Evolutionary conservation across 1,139 yeast genomes (phyloP).

Genomic region (Saccharomycopsis hybrid): DNA sequence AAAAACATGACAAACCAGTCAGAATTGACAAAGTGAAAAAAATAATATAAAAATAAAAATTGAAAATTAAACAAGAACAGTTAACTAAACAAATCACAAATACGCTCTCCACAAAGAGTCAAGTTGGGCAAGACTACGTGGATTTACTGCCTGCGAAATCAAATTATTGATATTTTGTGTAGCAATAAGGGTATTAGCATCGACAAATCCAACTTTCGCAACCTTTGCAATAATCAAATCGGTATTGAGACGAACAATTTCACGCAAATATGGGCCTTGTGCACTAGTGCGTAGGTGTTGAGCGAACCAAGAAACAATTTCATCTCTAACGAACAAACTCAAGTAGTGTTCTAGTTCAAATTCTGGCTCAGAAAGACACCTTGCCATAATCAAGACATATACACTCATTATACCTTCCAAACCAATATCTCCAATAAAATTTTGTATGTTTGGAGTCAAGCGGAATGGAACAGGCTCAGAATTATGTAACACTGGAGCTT

Average conservation of each 20-base stretch:
- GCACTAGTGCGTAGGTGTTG: constrained; percentile 50
- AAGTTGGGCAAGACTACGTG: constrained; percentile 91
- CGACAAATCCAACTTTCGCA: constrained; percentile 21
- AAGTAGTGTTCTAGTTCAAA: constrained; percentile 82
- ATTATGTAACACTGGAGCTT: constrained; percentile 84
- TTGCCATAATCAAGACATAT: constrained; percentile 76
- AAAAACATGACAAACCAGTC: too few relatives aligned
- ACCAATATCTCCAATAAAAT: constrained; percentile 86
- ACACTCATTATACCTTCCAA: constrained; percentile 89
- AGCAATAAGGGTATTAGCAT: constrained; percentile 37
- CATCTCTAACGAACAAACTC: constrained; percentile 91
- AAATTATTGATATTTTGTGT: constrained; percentile 88
- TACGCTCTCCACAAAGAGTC: constrained; percentile 70
- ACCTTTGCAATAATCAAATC: constrained; percentile 72
- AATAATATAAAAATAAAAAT: neutral
- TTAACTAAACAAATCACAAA: constrained; percentile 6
- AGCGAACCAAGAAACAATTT: constrained; percentile 87
- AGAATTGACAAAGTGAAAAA: too few relatives aligned
- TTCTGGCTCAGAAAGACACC: constrained; percentile 86
- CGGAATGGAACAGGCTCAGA: constrained; percentile 97
- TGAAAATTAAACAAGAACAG: neutral
- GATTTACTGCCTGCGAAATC: constrained; percentile 92
- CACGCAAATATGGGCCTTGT: constrained; percentile 75
- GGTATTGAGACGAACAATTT: constrained; percentile 82
- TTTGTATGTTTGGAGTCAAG: constrained; percentile 91